Conservation (phyloP, 176 grass and related monocot genomes). For the Raddia guianensis region DNA sequence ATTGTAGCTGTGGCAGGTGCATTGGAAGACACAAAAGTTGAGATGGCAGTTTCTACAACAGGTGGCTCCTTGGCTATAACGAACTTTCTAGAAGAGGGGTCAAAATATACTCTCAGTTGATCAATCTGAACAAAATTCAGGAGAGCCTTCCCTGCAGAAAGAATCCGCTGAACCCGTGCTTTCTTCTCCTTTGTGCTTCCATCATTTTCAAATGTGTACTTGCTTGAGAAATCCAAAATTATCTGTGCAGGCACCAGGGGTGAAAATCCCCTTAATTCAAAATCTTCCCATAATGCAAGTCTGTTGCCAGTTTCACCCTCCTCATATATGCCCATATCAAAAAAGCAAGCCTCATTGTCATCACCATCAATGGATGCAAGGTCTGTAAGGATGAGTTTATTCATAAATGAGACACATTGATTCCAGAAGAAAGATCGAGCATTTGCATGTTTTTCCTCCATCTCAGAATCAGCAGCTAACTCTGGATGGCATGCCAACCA, state of each 20-base stretch:
- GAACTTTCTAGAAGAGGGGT: slow-evolving; percentile 69
- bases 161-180: slow-evolving; percentile 73
- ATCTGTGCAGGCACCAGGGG: slow-evolving; percentile 75
- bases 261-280: slow-evolving; percentile 85
- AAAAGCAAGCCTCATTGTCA: slow-evolving; percentile 80
- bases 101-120: slow-evolving; percentile 75
- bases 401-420: slow-evolving; percentile 79
- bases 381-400: slow-evolving; percentile 68
- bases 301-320: slow-evolving; percentile 81
- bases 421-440: slow-evolving; percentile 91
- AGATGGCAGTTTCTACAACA: slow-evolving; percentile 31
- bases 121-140: slow-evolving; percentile 63
- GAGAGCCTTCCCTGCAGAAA: slow-evolving; percentile 67
- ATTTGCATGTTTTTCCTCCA: slow-evolving; percentile 73
- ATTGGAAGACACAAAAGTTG: slow-evolving; percentile 20
- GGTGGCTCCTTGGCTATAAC: slow-evolving; percentile 58
- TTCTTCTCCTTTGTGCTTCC: slow-evolving; percentile 64
- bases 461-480: slow-evolving; percentile 58
- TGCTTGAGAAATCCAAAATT: slow-evolving; percentile 91
- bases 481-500: slow-evolving; percentile 87
- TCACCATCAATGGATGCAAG: slow-evolving; percentile 62
- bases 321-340: slow-evolving; percentile 75
- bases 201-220: slow-evolving; percentile 61
- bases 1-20: slow-evolving; percentile 10
- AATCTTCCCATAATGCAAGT: slow-evolving; percentile 83